Percentiles rank a stretch among this genome's conserved stretches.
phyloP scores from a whole-genome alignment of 2,329 filamentous ascomycete species.

The Capronia coronata region DNA sequence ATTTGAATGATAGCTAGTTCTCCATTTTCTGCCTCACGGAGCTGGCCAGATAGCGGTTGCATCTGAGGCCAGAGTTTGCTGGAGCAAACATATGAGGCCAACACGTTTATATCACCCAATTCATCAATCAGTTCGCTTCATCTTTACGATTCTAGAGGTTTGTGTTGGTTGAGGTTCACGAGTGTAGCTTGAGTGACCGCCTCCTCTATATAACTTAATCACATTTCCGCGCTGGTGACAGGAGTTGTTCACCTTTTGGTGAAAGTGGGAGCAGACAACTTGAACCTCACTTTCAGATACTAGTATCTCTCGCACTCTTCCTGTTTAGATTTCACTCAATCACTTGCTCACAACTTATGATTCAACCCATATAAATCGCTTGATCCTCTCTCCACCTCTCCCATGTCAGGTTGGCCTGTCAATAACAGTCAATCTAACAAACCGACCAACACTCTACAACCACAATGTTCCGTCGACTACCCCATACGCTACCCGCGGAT shows the following conservation, averaged over 20 bases:
- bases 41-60: not conserved
- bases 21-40: not conserved
- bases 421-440: not conserved
- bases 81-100: not conserved
- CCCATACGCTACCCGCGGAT: constrained; percentile 64
- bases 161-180: too few species aligned
- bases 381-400: too few species aligned
- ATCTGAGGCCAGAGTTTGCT: not conserved
- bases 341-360: not conserved
- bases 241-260: too few species aligned
- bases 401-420: not conserved
- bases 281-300: too few species aligned
- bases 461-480: constrained; percentile 68
- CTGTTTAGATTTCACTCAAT: not conserved
- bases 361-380: too few species aligned
- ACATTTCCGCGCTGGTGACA: too few species aligned
- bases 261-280: too few species aligned
- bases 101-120: not conserved
- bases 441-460: not conserved
- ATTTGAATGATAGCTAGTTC: not conserved
- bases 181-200: too few species aligned
- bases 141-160: too few species aligned
- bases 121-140: too few species aligned
- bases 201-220: too few species aligned
- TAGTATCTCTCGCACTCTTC: too few species aligned